These are phyloP conservation scores for Stephania japonica DNA, from an alignment of 164 flowering plant genomes.

Conservation along the genomic window DNA sequence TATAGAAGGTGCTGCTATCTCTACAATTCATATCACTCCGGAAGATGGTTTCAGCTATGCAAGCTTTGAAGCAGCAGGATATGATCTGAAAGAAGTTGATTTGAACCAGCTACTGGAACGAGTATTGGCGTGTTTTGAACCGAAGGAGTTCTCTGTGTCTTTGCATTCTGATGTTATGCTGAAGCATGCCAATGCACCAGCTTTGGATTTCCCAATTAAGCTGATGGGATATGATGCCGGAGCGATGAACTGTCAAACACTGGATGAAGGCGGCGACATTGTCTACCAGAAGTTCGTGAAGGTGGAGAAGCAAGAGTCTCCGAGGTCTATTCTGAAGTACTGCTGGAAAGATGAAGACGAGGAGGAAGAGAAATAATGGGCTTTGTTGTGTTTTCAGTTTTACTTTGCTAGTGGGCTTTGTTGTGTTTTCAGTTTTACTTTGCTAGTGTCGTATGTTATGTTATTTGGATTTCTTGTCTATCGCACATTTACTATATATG, in stretches of 20 bases:
- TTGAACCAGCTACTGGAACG: conserved; percentile 45
- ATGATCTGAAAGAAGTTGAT: conserved; percentile 34
- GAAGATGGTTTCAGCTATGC: conserved; percentile 95
- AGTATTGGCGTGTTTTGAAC: conserved; percentile 65
- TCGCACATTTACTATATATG: no score
- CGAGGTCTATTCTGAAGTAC: conserved; percentile 42
- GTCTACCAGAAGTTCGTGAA: conserved; percentile 38
- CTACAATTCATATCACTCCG: conserved; percentile 90
- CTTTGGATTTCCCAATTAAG: conserved; percentile 16
- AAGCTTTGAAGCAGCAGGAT: conserved; percentile 73
- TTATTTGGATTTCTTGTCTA: no score
- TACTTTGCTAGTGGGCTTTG: background rate
- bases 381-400: background rate
- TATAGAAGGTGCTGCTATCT: conserved; percentile 53
- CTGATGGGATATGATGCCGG: conserved; percentile 38
- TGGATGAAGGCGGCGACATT: conserved; percentile 37
- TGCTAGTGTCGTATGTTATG: background rate
- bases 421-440: conserved; percentile 9
- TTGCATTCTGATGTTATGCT: conserved; percentile 33
- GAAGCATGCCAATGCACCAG: conserved; percentile 3
- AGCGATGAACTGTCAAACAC: conserved; percentile 24
- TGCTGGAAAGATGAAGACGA: conserved; percentile 41
- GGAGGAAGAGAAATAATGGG: conserved; percentile 16
- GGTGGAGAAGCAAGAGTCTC: conserved; percentile 25
- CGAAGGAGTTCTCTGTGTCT: conserved; percentile 63